Conservation (phyloP, 192 early-diverging fungal genomes). For the Umbelopsis ramanniana region DNA sequence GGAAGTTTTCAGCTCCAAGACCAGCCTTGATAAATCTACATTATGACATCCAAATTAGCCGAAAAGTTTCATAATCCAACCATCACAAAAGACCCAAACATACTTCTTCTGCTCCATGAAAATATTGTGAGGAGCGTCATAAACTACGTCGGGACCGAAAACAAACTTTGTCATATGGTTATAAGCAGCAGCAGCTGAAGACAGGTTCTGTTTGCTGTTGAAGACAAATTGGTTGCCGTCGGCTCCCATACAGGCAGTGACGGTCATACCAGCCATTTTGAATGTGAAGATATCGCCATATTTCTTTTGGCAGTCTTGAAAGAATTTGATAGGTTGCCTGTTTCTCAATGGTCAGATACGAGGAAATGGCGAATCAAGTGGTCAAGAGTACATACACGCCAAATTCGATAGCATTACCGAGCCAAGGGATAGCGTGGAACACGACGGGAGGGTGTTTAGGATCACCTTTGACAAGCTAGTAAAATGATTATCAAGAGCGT, state of each 20-base stretch:
- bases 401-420: slow-evolving; percentile 87
- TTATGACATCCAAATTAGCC: not conserved
- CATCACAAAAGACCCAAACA: not conserved
- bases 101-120: slow-evolving; percentile 99
- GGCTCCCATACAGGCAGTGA: slow-evolving; percentile 86
- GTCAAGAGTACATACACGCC: slow-evolving; percentile 60
- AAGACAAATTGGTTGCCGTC: slow-evolving; percentile 98
- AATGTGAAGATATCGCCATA: slow-evolving; percentile 95
- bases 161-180: slow-evolving; percentile 91
- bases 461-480: slow-evolving; percentile 31
- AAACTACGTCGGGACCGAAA: slow-evolving; percentile 95
- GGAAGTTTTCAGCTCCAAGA: slow-evolving; percentile 85
- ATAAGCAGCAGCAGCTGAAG: slow-evolving; percentile 93
- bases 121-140: slow-evolving; percentile 89
- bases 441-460: slow-evolving; percentile 72
- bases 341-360: not conserved
- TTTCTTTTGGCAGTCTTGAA: slow-evolving; percentile 78
- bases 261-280: slow-evolving; percentile 87
- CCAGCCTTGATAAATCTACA: slow-evolving; percentile 93
- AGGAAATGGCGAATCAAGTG: not conserved
- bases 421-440: slow-evolving; percentile 81
- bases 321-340: slow-evolving; percentile 82
- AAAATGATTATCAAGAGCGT: not conserved
- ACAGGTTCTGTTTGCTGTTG: slow-evolving; percentile 85
- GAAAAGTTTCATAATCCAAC: not conserved